Percentiles rank a stretch among this genome's conserved stretches.
phyloP scores from a whole-genome alignment of 495 filamentous ascomycete species.

The Talaromyces nanjingensis region DNA sequence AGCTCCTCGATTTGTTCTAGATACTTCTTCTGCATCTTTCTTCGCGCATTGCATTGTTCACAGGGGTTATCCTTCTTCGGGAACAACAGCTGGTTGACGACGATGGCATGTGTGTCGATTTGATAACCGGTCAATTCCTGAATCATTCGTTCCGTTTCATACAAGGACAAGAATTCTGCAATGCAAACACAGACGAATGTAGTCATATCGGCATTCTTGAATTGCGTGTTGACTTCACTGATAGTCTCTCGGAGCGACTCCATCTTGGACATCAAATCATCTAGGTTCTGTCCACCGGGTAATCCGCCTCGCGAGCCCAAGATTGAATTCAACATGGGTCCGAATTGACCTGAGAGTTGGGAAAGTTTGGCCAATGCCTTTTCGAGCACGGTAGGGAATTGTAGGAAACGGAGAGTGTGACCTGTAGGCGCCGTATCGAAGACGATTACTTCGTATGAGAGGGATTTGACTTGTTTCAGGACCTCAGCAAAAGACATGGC shows the following conservation, averaged over 20 bases:
- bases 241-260: constrained; percentile 89
- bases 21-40: constrained; percentile 99
- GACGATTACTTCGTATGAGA: constrained; percentile 96
- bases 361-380: constrained; percentile 96
- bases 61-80: constrained; percentile 80
- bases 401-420: constrained; percentile 96
- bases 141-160: constrained; percentile 99
- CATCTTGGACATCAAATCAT: constrained; percentile 89
- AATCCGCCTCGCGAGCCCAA: constrained; percentile 75
- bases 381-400: constrained; percentile 96
- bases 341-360: constrained; percentile 88
- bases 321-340: constrained; percentile 90
- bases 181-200: constrained; percentile 99
- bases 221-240: constrained; percentile 91
- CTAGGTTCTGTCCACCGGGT: constrained; percentile 84
- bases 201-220: constrained; percentile 92
- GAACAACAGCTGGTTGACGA: constrained; percentile 97
- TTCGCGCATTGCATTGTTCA: constrained; percentile 89
- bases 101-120: constrained; percentile 95
- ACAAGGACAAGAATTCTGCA: constrained; percentile 92
- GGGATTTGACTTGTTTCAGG: constrained; percentile 98
- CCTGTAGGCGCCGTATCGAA: constrained; percentile 99
- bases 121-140: constrained; percentile 89
- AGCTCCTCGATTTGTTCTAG: constrained; percentile 97
- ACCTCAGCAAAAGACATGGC: constrained; percentile 99